Evolutionary conservation across 305 asterid genomes (phyloP).

Genomic region (Solanum hybrid): DNA sequence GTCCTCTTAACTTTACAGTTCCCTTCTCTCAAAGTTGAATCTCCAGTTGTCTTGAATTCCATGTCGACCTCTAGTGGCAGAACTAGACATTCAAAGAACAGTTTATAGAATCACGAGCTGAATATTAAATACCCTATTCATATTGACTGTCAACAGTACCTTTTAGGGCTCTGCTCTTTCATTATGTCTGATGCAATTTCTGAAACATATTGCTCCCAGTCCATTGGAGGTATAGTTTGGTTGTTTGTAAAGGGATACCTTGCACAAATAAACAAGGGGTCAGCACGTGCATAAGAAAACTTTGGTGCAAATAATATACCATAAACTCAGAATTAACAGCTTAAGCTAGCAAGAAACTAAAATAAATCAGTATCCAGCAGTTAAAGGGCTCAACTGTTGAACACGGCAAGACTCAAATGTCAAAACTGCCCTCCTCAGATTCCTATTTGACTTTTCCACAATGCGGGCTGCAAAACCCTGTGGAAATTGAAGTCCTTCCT

Average conservation of each 20-base stretch:
- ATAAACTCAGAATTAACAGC: conserved; percentile 6
- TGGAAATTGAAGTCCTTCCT: conserved; percentile 81
- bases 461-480: conserved; percentile 69
- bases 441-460: conserved; percentile 79
- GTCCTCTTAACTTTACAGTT: background rate
- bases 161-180: conserved; percentile 94
- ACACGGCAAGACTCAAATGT: conserved; percentile 90
- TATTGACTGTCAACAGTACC: conserved; percentile 38
- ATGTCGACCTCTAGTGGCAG: background rate
- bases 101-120: conserved; percentile 1
- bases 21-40: background rate
- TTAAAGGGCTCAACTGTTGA: conserved; percentile 62
- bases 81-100: background rate
- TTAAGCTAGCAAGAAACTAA: background rate
- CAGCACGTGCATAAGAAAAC: background rate
- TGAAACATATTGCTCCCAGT: conserved; percentile 93
- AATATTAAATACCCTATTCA: background rate
- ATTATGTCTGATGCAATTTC: conserved; percentile 84
- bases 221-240: conserved; percentile 84
- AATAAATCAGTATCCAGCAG: background rate
- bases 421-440: conserved; percentile 86
- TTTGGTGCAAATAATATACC: background rate
- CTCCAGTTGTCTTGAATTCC: background rate
- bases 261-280: conserved; percentile 7
- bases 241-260: conserved; percentile 83